Base-by-base conservation (phyloP, 1,284 basidiomycete genomes). In the Meripilus lineatus region DNA sequence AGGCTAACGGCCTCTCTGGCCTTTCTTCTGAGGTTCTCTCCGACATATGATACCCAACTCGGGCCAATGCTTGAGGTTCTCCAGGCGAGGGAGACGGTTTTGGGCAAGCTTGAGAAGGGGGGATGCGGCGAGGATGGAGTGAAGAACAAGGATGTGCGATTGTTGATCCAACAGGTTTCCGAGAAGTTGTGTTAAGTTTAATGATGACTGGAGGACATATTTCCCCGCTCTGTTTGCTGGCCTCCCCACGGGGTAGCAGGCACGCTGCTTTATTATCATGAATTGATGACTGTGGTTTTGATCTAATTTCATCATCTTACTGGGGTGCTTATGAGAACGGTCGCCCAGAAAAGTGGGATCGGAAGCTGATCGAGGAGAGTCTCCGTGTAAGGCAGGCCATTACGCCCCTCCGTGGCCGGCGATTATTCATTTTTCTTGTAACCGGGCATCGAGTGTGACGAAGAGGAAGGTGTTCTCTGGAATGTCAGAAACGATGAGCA, bases 1-100 rank as follows among this genome's bases (percentile, higher is more conserved):
- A 82, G 91, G 11, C 65, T 94, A 35, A 74, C 79, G 1, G 89
- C 88, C 1, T 81, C 84, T 7, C 64, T 93, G 23, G 88, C 79
- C 1, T 77, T 89, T 55, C 61, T 89, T 36, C 52, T 93, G 41
- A 77, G 88, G 32, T 63, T 91, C 17, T 87, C 80, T 11, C 81
- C 81, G 1, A 73, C 69, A 25, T 76, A 82, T 49, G 75, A 81
- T 21, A 60, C 63, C 1, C 70, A 79, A 50, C 49, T 81, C 7
- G 54, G 47, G 2, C 70, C 77, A 1, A 58, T 93, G 50, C 62
- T 93, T 21, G 81, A 90, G 48, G 84, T 89, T 4, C 64, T 95
- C 24, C 77, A 82, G 38, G 78, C 78, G 10, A 71, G 67, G 39
- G 64, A 68, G 6, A 72, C 71, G 30, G 56, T 90, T 45, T 67